Evolutionary conservation across 2,329 filamentous ascomycete genomes (phyloP).

Genomic region (Fusarium nelsonii): DNA sequence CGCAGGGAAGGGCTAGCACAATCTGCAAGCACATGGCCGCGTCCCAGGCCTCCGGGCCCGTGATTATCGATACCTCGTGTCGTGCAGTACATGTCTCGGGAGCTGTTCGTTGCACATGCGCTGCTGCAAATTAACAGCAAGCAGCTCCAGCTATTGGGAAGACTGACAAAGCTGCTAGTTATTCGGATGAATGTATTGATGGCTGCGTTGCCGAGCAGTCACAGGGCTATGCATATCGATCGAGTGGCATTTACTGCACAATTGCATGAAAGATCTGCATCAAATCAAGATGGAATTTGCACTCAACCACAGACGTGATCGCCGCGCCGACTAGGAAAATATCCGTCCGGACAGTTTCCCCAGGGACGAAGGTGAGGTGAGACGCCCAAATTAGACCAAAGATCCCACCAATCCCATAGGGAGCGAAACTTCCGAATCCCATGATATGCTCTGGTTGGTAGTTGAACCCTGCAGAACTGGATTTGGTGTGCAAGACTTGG

Average conservation of each 20-base stretch:
- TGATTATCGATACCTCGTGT: slow-evolving; percentile 22
- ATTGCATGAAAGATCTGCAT: slow-evolving; percentile 10
- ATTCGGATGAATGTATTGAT: background rate
- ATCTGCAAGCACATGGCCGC: slow-evolving; percentile 42
- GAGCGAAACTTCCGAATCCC: slow-evolving; percentile 31
- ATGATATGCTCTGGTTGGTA: slow-evolving; percentile 19
- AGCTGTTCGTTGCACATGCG: slow-evolving; percentile 29
- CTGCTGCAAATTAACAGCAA: slow-evolving; percentile 25
- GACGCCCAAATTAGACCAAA: slow-evolving; percentile 27
- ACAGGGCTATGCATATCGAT: slow-evolving; percentile 11
- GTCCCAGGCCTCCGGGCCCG: slow-evolving; percentile 45
- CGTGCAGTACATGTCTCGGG: slow-evolving; percentile 43
- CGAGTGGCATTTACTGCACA: background rate
- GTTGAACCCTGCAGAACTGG: slow-evolving; percentile 17
- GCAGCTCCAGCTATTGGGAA: slow-evolving; percentile 14
- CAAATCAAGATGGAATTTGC: slow-evolving; percentile 14
- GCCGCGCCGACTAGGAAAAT: slow-evolving; percentile 26
- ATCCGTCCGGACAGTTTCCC: slow-evolving; percentile 34
- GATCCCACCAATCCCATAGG: slow-evolving; percentile 32
- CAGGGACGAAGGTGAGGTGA: slow-evolving; percentile 22
- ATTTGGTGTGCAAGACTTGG: slow-evolving; percentile 2
- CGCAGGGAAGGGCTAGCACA: slow-evolving; percentile 24
- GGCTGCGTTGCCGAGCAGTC: slow-evolving; percentile 4
- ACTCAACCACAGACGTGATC: background rate
- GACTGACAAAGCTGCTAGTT: background rate